A percentile compares a stretch with the other conserved stretches of the same genome.
phyloP scores from a whole-genome alignment of 441 rosid species.

The Kokia cookei region DNA sequence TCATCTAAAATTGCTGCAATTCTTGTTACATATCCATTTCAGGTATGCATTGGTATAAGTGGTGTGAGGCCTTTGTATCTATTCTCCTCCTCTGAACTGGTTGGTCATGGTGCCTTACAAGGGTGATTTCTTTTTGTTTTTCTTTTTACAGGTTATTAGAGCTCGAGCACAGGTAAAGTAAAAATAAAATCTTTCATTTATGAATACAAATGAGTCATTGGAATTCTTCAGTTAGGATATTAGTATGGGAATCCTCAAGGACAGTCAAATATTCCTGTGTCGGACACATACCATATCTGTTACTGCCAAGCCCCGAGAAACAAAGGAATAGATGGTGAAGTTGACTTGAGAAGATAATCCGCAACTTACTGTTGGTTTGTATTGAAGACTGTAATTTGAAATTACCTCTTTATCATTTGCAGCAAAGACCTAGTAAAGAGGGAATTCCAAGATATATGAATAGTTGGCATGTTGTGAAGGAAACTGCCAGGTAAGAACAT shows the following conservation, averaged over 20 bases:
- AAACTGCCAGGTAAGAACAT: constrained; percentile 58
- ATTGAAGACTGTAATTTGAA: not conserved
- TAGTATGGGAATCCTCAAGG: not conserved
- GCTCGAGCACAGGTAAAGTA: constrained; percentile 81
- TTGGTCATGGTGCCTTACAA: constrained; percentile 17
- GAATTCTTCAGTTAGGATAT: not conserved
- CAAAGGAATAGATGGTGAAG: not conserved
- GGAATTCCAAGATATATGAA: constrained; percentile 76
- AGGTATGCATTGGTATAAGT: constrained; percentile 34
- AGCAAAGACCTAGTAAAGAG: constrained; percentile 77
- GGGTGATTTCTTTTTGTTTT: constrained; percentile 11
- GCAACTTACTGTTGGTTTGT: not conserved
- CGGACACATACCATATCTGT: not conserved
- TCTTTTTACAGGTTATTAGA: constrained; percentile 65
- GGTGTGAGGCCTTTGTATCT: not conserved
- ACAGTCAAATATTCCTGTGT: not conserved
- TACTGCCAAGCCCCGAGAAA: not conserved
- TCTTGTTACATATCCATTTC: constrained; percentile 83
- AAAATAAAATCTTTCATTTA: not conserved
- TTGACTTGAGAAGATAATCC: constrained; percentile 2
- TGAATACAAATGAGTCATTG: not conserved
- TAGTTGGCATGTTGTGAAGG: constrained; percentile 85
- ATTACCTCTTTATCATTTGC: constrained; percentile 13
- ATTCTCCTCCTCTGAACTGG: not conserved
- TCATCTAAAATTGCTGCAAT: constrained; percentile 88